phyloP scores from a whole-genome alignment of 1,139 yeast genomes.

The Blastobotrys aristatus region DNA sequence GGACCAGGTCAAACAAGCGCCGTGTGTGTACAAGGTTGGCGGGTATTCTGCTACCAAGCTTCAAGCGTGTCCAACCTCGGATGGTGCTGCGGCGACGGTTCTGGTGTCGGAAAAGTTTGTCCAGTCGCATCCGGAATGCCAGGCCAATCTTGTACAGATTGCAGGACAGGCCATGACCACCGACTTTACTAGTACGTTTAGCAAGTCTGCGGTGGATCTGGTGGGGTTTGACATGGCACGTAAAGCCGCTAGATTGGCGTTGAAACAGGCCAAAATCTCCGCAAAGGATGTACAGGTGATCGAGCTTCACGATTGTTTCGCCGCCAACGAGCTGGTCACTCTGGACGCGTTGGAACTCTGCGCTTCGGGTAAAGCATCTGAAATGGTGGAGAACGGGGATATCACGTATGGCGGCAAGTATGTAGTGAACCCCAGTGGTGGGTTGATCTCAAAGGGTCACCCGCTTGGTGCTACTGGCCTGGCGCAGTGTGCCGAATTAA shows the following conservation, averaged over 20 bases:
- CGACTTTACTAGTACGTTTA: slow-evolving; percentile 25
- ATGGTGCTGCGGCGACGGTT: slow-evolving; percentile 83
- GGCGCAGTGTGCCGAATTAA: slow-evolving; percentile 31
- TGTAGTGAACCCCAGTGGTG: slow-evolving; percentile 32
- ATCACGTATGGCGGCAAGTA: slow-evolving; percentile 30
- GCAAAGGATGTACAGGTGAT: slow-evolving; percentile 30
- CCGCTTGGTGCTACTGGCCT: slow-evolving; percentile 34
- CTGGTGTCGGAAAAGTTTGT: slow-evolving; percentile 70
- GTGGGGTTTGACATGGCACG: slow-evolving; percentile 29
- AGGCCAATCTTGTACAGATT: slow-evolving; percentile 29
- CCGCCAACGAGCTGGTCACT: slow-evolving; percentile 30
- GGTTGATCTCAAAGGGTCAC: slow-evolving; percentile 31
- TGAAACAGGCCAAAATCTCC: slow-evolving; percentile 22
- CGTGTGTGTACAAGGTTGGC: slow-evolving; percentile 20
- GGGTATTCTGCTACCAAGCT: slow-evolving; percentile 23
- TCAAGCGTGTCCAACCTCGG: slow-evolving; percentile 39
- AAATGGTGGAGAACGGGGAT: slow-evolving; percentile 27
- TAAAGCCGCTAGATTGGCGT: slow-evolving; percentile 24
- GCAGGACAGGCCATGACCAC: slow-evolving; percentile 29
- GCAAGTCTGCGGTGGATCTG: slow-evolving; percentile 25
- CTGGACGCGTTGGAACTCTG: slow-evolving; percentile 30
- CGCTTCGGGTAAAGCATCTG: slow-evolving; percentile 27
- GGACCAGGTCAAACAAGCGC: slow-evolving; percentile 28
- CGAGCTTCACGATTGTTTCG: slow-evolving; percentile 32
- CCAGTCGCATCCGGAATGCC: slow-evolving; percentile 38